Percentiles rank a stretch among this genome's conserved stretches.
Evolutionary conservation across 2,329 filamentous ascomycete species (phyloP).

Genomic region (Cytospora leucostoma): DNA sequence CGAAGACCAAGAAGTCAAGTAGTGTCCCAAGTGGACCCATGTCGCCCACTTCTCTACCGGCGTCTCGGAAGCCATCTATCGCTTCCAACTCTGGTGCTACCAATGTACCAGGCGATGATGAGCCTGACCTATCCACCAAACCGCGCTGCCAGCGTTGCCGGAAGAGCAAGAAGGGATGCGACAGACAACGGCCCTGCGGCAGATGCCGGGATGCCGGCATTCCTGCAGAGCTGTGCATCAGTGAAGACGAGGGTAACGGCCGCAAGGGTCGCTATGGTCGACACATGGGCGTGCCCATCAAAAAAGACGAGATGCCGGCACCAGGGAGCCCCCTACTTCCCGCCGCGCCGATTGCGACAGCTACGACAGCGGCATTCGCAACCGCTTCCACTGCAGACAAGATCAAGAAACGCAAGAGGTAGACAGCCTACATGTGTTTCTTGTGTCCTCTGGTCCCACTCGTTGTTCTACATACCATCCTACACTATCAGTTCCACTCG

Average conservation of each 20-base stretch:
- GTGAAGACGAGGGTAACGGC: slow-evolving; percentile 96
- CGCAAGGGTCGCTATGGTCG: slow-evolving; percentile 88
- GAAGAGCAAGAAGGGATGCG: slow-evolving; percentile 99
- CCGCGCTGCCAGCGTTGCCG: slow-evolving; percentile 96
- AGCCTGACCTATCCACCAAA: slow-evolving; percentile 91
- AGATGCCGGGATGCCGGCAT: slow-evolving; percentile 96
- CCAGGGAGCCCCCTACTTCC: slow-evolving; percentile 39
- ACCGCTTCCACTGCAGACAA: slow-evolving; percentile 50
- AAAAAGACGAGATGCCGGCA: slow-evolving; percentile 52
- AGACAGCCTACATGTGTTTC: slow-evolving; percentile 27
- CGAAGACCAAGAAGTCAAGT: slow-evolving; percentile 56
- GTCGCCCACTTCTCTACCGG: slow-evolving; percentile 67
- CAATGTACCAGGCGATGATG: slow-evolving; percentile 73
- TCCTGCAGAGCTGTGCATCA: slow-evolving; percentile 89
- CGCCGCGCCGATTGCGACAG: slow-evolving; percentile 37
- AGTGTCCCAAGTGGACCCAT: slow-evolving; percentile 49
- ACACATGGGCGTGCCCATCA: slow-evolving; percentile 67
- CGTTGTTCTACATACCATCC: neutral
- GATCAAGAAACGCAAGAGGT: slow-evolving; percentile 65
- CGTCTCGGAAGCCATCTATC: slow-evolving; percentile 75
- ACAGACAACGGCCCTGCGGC: slow-evolving; percentile 91
- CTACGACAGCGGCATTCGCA: slow-evolving; percentile 47
- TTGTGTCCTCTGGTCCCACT: neutral
- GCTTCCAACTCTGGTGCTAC: slow-evolving; percentile 54
- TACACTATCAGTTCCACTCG: neutral